A percentile compares a stretch with the other conserved stretches of the same genome.
Conservation (phyloP, 1,139 yeast genomes). For the Pichia terricola region DNA sequence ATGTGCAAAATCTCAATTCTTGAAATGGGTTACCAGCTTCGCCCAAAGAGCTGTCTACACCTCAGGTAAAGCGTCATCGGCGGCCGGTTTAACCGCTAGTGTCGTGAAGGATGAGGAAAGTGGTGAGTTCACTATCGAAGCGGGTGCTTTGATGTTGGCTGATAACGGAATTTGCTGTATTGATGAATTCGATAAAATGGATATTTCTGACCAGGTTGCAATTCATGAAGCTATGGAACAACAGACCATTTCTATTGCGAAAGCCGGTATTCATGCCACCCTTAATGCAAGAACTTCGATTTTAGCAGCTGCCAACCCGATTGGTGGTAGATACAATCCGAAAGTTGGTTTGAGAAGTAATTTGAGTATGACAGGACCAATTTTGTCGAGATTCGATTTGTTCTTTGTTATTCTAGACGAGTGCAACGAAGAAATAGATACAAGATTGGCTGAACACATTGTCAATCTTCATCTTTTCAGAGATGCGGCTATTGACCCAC, state of each 20-base stretch:
- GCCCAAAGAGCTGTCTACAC: slow-evolving; percentile 95
- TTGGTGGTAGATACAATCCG: slow-evolving; percentile 90
- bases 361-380: slow-evolving; percentile 97
- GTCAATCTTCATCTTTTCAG: slow-evolving; percentile 87
- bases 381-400: slow-evolving; percentile 95
- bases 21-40: slow-evolving; percentile 86
- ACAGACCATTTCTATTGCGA: slow-evolving; percentile 95
- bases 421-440: slow-evolving; percentile 84
- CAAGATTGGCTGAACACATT: slow-evolving; percentile 84
- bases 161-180: slow-evolving; percentile 98
- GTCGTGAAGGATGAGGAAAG: slow-evolving; percentile 97
- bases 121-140: slow-evolving; percentile 95
- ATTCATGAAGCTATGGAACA: slow-evolving; percentile 99
- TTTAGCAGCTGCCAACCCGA: slow-evolving; percentile 95
- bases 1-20: slow-evolving; percentile 91
- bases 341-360: slow-evolving; percentile 78
- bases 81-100: slow-evolving; percentile 98
- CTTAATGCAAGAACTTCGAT: slow-evolving; percentile 93
- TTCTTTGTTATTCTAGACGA: slow-evolving; percentile 94
- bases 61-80: slow-evolving; percentile 97
- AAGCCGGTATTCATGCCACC: slow-evolving; percentile 98
- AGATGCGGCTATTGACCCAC: slow-evolving; percentile 86
- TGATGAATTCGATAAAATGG: slow-evolving; percentile 98
- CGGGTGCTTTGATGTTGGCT: slow-evolving; percentile 97
- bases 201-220: slow-evolving; percentile 89